Evolutionary conservation across 2,329 filamentous ascomycete genomes (phyloP), one percentile per base, ranked within the genome.

Genomic region (Periconia sp.): DNA sequence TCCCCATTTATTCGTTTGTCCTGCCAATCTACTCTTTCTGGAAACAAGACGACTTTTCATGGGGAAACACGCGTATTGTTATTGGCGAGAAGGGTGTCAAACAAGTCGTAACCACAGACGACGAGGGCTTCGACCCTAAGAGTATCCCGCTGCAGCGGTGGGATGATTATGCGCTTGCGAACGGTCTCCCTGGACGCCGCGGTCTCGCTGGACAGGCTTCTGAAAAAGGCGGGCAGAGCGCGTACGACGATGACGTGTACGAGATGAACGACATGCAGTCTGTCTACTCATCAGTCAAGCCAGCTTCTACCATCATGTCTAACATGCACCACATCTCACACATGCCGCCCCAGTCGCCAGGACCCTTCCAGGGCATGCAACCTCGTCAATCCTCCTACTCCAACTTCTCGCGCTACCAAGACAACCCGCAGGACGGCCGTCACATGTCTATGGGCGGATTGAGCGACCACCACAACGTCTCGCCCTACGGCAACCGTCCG

Each of bases 221-320:
- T 21, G 87, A 88, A 70, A 89, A 90, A 73, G 65, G 61, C 33
- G 61, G 59, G 4, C 79, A 83, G 17, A 82, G 79, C 31, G 74
- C 75, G 1, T 92, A 89, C 59, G 82, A 86, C 28, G 88, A 92
- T 50, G 84, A 87, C 51, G 76, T 73, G n/a, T 95, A 91, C 63
- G 94, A 99, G 73, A 92, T 97, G 87, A 95, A 99, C 67, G 94
- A 99, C 69, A 95, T 97, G 80, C 92, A 90, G 69, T 96, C 91
- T 1, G 86, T 95, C 46, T 97, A 97, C 77, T 96, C 92, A 4
- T 95, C 91, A 1, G 89, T 92, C 47, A 86, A 92, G 80, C 77
- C 92, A 70, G 80, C 90, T 4, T 87, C 90, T 6, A 96, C 92
- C 2, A 86, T 97, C 52, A 79, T 96, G 46, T 90, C 89, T 11